These are phyloP conservation scores for Ganoderma resinaceum DNA, from an alignment of 1,284 basidiomycete genomes.

Conservation along the genomic window DNA sequence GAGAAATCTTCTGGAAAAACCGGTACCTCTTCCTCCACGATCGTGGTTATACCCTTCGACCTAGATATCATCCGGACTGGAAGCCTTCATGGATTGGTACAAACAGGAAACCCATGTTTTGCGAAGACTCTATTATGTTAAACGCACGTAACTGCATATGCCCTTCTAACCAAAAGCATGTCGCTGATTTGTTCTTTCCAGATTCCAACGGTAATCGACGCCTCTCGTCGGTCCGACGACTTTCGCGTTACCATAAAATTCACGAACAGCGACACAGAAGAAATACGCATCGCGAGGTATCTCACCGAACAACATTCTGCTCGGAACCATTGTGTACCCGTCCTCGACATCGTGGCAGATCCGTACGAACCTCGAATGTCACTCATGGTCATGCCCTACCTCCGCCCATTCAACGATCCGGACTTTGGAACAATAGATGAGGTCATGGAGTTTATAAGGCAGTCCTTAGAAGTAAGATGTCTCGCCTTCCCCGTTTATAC, in stretches of 20 bases:
- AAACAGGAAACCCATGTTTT: conserved; percentile 7
- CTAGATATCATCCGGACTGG: conserved; percentile 22
- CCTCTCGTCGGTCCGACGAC: conserved; percentile 29
- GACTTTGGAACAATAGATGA: conserved; percentile 33
- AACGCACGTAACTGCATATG: background rate
- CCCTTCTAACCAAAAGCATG: background rate
- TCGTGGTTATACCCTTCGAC: conserved; percentile 20
- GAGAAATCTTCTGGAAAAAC: conserved; percentile 10
- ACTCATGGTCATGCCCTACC: conserved; percentile 38
- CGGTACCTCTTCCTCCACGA: conserved; percentile 3
- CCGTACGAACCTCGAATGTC: conserved; percentile 23
- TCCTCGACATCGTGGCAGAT: conserved; percentile 25
- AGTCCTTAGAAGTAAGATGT: background rate
- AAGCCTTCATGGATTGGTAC: conserved; percentile 23
- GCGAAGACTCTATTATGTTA: conserved; percentile 17
- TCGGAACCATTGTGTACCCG: conserved; percentile 30
- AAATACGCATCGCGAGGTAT: conserved; percentile 21
- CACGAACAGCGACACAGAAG: conserved; percentile 8
- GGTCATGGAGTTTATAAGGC: conserved; percentile 34
- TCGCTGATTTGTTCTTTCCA: background rate
- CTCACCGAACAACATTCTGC: conserved; percentile 15
- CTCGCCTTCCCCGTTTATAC: background rate
- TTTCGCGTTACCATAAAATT: conserved; percentile 34
- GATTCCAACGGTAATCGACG: conserved; percentile 32
- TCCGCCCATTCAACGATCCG: conserved; percentile 35